Conservation (phyloP, 257 asterid species). For the Euphrasia confusa region DNA sequence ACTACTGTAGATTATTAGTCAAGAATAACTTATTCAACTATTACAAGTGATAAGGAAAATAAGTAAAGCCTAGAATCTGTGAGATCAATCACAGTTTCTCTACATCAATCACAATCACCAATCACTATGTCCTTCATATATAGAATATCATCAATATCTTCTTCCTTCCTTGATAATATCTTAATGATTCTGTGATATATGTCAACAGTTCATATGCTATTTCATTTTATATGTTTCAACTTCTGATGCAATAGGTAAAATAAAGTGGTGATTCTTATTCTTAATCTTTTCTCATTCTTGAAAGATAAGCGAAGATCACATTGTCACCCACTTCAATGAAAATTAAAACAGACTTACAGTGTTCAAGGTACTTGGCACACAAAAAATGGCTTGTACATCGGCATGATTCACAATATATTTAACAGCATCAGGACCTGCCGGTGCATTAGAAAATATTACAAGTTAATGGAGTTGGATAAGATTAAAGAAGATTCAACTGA, state of each 20-base stretch:
- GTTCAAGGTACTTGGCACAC: conserved; percentile 76
- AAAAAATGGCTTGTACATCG: conserved; percentile 69
- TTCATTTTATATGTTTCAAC: conserved; percentile 8
- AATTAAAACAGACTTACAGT: conserved; percentile 47
- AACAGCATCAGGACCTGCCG: conserved; percentile 95
- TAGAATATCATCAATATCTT: too few relatives aligned
- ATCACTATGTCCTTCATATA: too few relatives aligned
- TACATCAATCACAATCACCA: too few relatives aligned
- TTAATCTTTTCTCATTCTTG: background rate
- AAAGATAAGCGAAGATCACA: background rate
- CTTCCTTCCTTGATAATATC: too few relatives aligned
- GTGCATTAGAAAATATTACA: conserved; percentile 21
- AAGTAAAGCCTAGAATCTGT: too few relatives aligned
- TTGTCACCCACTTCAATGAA: conserved; percentile 9
- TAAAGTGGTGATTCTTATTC: conserved; percentile 6
- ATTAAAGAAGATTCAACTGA: conserved; percentile 25
- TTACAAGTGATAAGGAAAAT: too few relatives aligned
- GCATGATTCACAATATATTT: conserved; percentile 84
- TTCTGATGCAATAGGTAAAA: background rate
- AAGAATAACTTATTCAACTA: too few relatives aligned
- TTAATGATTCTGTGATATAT: too few relatives aligned
- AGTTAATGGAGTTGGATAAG: conserved; percentile 24
- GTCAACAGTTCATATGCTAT: background rate
- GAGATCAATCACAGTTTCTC: too few relatives aligned
- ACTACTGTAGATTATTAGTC: too few relatives aligned